phyloP scores from a whole-genome alignment of 1,139 yeast species.

The Lodderomyces orthopsilosis region DNA sequence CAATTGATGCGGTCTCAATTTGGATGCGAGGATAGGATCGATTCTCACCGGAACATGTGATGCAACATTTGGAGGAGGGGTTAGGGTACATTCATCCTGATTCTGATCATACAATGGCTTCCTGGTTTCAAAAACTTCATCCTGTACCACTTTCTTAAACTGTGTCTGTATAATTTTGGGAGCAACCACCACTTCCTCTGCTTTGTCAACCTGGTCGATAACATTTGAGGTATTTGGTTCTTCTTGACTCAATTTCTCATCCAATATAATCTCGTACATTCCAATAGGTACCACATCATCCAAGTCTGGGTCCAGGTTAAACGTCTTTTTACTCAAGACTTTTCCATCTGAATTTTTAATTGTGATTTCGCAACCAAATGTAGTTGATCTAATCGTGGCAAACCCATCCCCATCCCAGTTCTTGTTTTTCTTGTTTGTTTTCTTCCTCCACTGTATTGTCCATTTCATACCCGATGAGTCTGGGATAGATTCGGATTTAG shows the following conservation, averaged over 20 bases:
- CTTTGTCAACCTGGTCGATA: not conserved
- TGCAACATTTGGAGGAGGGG: slow-evolving; percentile 14
- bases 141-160: slow-evolving; percentile 13
- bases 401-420: slow-evolving; percentile 95
- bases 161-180: not conserved
- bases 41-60: slow-evolving; percentile 55
- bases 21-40: slow-evolving; percentile 59
- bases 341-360: slow-evolving; percentile 18
- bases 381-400: slow-evolving; percentile 23
- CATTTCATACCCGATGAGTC: slow-evolving; percentile 1
- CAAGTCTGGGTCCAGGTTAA: slow-evolving; percentile 11
- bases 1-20: slow-evolving; percentile 76
- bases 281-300: slow-evolving; percentile 50
- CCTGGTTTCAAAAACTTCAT: slow-evolving; percentile 5
- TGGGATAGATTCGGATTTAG: slow-evolving; percentile 1
- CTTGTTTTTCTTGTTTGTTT: slow-evolving; percentile 73
- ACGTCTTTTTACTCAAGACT: slow-evolving; percentile 18
- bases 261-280: slow-evolving; percentile 53
- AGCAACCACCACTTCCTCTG: not conserved
- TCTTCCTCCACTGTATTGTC: slow-evolving; percentile 60
- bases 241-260: slow-evolving; percentile 28
- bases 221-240: not conserved
- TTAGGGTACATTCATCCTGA: slow-evolving; percentile 9
- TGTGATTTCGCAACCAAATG: slow-evolving; percentile 11
- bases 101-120: slow-evolving; percentile 11